These are phyloP conservation scores for Arthrobotrys entomopaga DNA, from an alignment of 2,329 filamentous ascomycete genomes.

Conservation along the genomic window DNA sequence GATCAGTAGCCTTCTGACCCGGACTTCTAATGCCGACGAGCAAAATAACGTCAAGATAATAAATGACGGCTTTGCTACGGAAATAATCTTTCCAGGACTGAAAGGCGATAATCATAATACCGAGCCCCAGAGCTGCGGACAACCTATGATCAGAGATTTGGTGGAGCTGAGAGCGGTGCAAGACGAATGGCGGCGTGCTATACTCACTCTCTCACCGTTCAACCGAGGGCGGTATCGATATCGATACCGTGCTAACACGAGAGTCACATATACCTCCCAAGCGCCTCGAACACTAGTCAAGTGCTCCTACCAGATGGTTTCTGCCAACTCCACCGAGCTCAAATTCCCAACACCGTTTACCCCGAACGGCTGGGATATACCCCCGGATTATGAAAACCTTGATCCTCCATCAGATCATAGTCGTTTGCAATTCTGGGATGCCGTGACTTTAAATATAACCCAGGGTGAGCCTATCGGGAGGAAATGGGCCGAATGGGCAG, in stretches of 20 bases:
- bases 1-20: neutral
- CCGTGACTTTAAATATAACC: slow-evolving; percentile 1
- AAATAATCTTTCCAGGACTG: slow-evolving; percentile 9
- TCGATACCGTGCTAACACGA: slow-evolving; percentile 7
- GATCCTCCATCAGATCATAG: too few species aligned
- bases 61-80: slow-evolving; percentile 2
- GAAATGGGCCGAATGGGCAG: slow-evolving; percentile 16
- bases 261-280: slow-evolving; percentile 4
- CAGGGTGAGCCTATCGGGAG: neutral
- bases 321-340: neutral
- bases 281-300: slow-evolving; percentile 10
- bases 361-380: too few species aligned
- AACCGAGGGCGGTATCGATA: slow-evolving; percentile 2
- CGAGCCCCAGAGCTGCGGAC: slow-evolving; percentile 2
- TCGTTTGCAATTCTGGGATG: neutral
- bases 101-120: too few species aligned
- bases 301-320: neutral
- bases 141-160: slow-evolving; percentile 7
- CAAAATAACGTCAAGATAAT: slow-evolving; percentile 17
- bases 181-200: neutral
- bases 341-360: too few species aligned
- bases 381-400: too few species aligned
- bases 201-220: neutral
- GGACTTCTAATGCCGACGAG: neutral
- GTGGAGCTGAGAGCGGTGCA: neutral